These are phyloP conservation scores for Coniochaeta sp. DNA, from an alignment of 2,329 filamentous ascomycete species.

Conservation along the genomic window DNA sequence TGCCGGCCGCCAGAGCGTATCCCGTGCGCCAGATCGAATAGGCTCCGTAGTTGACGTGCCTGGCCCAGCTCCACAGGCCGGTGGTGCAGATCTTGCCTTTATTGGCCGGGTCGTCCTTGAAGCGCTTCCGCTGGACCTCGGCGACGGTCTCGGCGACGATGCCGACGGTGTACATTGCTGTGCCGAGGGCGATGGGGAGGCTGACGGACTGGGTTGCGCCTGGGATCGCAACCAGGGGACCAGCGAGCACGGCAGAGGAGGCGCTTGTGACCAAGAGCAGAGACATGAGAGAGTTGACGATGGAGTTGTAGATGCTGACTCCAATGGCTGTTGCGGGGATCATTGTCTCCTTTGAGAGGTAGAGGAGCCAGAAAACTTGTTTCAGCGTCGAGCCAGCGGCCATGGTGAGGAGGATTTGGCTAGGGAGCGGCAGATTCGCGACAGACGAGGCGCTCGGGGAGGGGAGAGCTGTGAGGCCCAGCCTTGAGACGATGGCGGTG, in stretches of 20 bases:
- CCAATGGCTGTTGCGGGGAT: constrained; percentile 28
- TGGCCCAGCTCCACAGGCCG: constrained; percentile 29
- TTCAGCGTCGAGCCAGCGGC: constrained; percentile 42
- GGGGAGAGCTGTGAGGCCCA: constrained; percentile 34
- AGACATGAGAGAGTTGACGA: constrained; percentile 46
- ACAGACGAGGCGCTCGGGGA: constrained; percentile 16
- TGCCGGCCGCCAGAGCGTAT: constrained; percentile 24
- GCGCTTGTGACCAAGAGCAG: constrained; percentile 43
- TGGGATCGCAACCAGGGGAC: constrained; percentile 12
- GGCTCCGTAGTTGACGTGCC: constrained; percentile 33
- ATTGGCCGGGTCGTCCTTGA: constrained; percentile 28
- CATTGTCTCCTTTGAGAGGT: constrained; percentile 42
- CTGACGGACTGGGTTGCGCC: constrained; percentile 19
- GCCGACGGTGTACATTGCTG: constrained; percentile 40
- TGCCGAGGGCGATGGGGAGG: constrained; percentile 36
- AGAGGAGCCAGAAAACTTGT: constrained; percentile 46
- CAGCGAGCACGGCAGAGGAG: constrained; percentile 29
- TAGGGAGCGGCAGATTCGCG: constrained; percentile 35
- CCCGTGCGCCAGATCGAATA: constrained; percentile 26
- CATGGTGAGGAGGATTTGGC: constrained; percentile 44
- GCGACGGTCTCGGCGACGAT: constrained; percentile 45
- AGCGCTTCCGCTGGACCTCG: constrained; percentile 45
- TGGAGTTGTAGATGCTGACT: constrained; percentile 43
- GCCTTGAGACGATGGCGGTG: constrained; percentile 33
- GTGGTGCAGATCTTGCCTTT: constrained; percentile 27